Base-by-base conservation (phyloP, 768 basidiomycete genomes). In the Pulveroboletus frians region DNA sequence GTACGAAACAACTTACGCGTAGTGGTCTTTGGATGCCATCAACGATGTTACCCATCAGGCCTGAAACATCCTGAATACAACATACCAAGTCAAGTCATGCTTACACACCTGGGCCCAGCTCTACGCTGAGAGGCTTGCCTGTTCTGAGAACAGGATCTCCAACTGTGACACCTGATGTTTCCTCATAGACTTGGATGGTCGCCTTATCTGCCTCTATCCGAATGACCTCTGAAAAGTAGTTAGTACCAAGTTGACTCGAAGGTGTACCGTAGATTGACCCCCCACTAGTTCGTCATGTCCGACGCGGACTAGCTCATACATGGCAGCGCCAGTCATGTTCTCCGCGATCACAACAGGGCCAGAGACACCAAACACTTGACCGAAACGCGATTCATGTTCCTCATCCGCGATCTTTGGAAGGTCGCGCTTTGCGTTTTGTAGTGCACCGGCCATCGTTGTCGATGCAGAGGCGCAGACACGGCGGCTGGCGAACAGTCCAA, bases 111-210 rank as follows among this genome's bases (percentile, higher is more conserved):
- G 96, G 96, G 30, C 96, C 96, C 35, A 99, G 79, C 69, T 99
- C 96, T 50, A 98, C 96, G 67, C 90, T 92, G 48, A 99, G 80
- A 27, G 96, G 96, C 69, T 99, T 99, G 39, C 95, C 96, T 26
- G 96, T 99, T 48, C 95, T 80, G 63, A 99, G 72, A 15, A 99
- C 96, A 41, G 96, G 96, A 73, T 99, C 96, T 26, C 96, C 96
- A 45, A 98, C 94, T 6, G 95, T 97, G 36, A 99, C 96, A 46
- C 96, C 96, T 37, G 95, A 96, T 6, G 95, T 98, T 75, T 99
- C 96, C 70, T 99, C 96, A 64, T 99, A 98, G 9, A 99, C 96
- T 69, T 99, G 96, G 53, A 99, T 97, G 11, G 96, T 98, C 37
- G 90, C 90, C 73, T 96, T 95, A 73, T 99, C 96, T 53, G 84